A percentile compares a stretch with the other conserved stretches of the same genome.
Conservation (phyloP, 345 rosid species). For the Eutrema japonicum region DNA sequence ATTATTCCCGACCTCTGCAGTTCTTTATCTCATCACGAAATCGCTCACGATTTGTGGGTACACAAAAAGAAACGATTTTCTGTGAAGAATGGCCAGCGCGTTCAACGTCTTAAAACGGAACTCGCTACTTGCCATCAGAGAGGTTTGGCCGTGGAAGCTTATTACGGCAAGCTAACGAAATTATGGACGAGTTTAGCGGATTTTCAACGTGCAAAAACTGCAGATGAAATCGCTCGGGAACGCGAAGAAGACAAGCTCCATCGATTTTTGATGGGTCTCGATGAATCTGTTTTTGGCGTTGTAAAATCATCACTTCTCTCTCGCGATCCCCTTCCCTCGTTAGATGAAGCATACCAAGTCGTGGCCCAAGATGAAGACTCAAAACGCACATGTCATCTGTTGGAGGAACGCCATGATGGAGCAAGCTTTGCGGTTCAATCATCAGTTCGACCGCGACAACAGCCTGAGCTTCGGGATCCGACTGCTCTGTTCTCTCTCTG, state of each 20-base stretch:
- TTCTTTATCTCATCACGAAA: too few species aligned
- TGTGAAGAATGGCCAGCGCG: too few species aligned
- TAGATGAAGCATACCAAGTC: background rate
- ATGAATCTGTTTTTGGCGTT: background rate
- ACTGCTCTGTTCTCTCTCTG: background rate
- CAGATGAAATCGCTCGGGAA: background rate
- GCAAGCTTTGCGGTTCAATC: background rate
- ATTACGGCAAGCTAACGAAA: too few species aligned
- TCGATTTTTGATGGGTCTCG: background rate
- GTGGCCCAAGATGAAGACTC: background rate
- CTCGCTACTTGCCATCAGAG: too few species aligned
- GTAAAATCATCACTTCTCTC: background rate
- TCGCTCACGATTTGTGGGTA: too few species aligned
- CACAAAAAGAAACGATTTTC: too few species aligned
- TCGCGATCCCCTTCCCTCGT: too few species aligned
- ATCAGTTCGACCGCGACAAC: background rate
- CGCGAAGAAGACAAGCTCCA: background rate
- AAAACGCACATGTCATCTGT: background rate
- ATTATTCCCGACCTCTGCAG: too few species aligned
- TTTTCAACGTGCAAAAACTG: too few species aligned
- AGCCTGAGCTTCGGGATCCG: rapidly evolving
- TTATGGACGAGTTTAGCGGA: too few species aligned
- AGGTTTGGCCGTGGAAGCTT: too few species aligned
- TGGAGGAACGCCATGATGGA: background rate
- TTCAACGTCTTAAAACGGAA: too few species aligned